Evolutionary conservation across 2,329 filamentous ascomycete species (phyloP), one percentile per base, ranked within the genome.

Genomic region (Ophiostoma triangulosporum): DNA sequence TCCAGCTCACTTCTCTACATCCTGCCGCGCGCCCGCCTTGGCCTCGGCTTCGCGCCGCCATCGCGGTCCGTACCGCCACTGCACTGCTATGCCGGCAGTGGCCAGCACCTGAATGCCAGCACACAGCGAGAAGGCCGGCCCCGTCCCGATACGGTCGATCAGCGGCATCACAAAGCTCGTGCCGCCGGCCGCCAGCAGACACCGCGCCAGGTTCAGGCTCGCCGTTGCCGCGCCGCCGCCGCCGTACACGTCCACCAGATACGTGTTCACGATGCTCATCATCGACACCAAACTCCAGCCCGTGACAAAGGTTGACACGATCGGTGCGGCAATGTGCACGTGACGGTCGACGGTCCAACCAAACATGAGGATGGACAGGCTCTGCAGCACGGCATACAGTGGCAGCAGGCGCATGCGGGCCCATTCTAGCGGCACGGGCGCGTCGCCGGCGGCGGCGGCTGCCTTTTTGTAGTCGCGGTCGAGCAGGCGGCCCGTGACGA

Each of bases 391-490:
- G 0, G 69, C 65, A 50, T 74, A 74, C 0, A 73, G 22, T 0
- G 71, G 72, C 0, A 77, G 62, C 0, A 73, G 67, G 2, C 74
- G 70, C 1, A 79, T 69, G 1, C 76, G 72, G 0, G 75, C 73
- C 31, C 65, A 70, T 59, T 78, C 75, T 51, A 78, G 78, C 6
- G 43, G 38, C n/a, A 69, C 65, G 3, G 64, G 63, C 46, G 77
- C 65, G 57, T 77, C 69, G 55, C 73, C 69, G 11, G 72, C 72
- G 6, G 77, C 76, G 57, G 76, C 80, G 53, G 70, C 73, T 6
- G 8, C n/a, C 27, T 83, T 76, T 4, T 79, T 73, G 64, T 86
- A 94, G 64, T 89, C 88, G 71, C 77, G 80, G 64, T 79, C 74
- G 36, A 77, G 67, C 3, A 78, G 62, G 57, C 73, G 73, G 3